Conservation (phyloP, 495 filamentous ascomycete genomes). For the Parathielavia appendiculata region DNA sequence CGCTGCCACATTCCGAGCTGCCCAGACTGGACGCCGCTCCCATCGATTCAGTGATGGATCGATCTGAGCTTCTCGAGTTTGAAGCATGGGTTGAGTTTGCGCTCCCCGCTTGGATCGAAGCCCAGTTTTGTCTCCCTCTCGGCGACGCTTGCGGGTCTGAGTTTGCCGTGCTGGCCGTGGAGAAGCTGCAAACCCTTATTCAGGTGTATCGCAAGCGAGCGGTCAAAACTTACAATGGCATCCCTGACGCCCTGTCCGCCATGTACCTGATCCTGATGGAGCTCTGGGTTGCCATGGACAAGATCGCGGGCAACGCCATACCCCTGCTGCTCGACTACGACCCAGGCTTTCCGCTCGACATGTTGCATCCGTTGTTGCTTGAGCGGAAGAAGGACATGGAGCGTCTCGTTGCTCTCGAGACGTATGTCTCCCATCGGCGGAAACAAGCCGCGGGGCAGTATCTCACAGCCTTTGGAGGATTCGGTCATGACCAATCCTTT, state of each 20-base stretch:
- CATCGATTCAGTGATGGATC: constrained; percentile 19
- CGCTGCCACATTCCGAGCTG: neutral
- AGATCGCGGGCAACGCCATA: constrained; percentile 37
- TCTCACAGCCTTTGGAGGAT: constrained; percentile 36
- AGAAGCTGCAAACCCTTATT: constrained; percentile 19
- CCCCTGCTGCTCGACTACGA: constrained; percentile 49
- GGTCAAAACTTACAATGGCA: constrained; percentile 31
- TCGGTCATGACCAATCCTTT: constrained; percentile 38
- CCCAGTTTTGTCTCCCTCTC: constrained; percentile 9
- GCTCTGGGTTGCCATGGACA: constrained; percentile 60
- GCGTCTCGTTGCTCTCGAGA: constrained; percentile 46
- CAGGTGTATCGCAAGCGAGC: constrained; percentile 25
- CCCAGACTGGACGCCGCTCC: neutral
- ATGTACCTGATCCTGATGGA: constrained; percentile 59
- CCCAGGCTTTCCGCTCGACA: constrained; percentile 39
- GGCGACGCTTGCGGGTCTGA: neutral
- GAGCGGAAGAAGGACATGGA: constrained; percentile 40
- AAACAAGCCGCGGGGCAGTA: constrained; percentile 15
- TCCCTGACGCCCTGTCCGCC: constrained; percentile 50
- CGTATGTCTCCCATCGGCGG: constrained; percentile 41
- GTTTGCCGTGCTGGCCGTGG: constrained; percentile 7
- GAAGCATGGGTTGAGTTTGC: neutral
- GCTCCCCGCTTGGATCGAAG: constrained; percentile 19
- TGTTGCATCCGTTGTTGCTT: constrained; percentile 48
- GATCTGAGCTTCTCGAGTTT: neutral